These are phyloP conservation scores for Dendrobium huoshanense DNA, from an alignment of 106 monocot species.

Conservation along the genomic window DNA sequence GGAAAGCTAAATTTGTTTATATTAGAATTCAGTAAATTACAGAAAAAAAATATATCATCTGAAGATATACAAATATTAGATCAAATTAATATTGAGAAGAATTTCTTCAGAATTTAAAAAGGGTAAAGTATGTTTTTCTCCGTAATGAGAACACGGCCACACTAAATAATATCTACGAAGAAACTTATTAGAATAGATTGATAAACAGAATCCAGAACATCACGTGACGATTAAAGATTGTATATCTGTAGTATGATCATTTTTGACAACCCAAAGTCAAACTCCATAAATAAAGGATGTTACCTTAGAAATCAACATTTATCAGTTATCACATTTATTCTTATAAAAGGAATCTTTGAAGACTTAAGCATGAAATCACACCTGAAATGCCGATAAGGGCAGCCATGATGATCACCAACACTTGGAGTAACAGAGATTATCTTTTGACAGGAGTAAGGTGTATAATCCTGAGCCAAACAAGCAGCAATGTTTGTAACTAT, in stretches of 20 bases:
- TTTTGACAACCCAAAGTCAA: background rate
- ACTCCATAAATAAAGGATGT: background rate
- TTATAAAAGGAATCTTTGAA: background rate
- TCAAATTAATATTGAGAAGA: background rate
- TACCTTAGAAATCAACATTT: background rate
- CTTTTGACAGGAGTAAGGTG: slow-evolving; percentile 94
- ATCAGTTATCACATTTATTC: background rate
- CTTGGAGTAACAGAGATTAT: slow-evolving; percentile 75
- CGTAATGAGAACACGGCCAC: background rate
- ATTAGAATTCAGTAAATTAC: background rate
- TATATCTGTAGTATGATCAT: background rate
- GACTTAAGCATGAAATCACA: slow-evolving; percentile 10
- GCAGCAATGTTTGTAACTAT: background rate
- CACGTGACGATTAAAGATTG: background rate
- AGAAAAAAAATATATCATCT: background rate
- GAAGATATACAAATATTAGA: background rate
- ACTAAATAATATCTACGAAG: background rate
- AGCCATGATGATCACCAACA: slow-evolving; percentile 91
- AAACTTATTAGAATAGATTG: background rate
- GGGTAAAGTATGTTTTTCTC: background rate
- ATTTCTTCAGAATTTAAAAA: background rate
- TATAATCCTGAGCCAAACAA: slow-evolving; percentile 68
- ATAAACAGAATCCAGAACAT: background rate
- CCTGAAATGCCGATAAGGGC: slow-evolving; percentile 94
- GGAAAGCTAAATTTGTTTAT: background rate